Evolutionary conservation across 768 basidiomycete genomes (phyloP).

Genomic region (Termitomyces eurrhizus): DNA sequence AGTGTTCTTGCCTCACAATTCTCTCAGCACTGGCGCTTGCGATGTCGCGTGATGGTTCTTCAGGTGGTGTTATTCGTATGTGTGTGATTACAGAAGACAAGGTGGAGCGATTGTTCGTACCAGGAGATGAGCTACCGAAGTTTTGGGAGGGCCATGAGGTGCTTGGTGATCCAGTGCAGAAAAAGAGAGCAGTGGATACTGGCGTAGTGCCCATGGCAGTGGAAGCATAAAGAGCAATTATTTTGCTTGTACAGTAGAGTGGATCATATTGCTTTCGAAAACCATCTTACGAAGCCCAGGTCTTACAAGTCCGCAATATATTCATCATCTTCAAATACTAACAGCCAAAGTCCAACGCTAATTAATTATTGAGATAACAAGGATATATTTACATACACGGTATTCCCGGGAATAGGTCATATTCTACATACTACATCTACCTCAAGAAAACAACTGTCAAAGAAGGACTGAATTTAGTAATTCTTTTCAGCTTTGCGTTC

Average conservation of each 20-base stretch:
- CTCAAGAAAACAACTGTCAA: slow-evolving; percentile 23
- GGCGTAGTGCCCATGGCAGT: slow-evolving; percentile 46
- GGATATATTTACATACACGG: slow-evolving; percentile 13
- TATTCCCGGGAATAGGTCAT: slow-evolving; percentile 8
- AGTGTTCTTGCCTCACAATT: not conserved
- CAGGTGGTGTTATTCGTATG: slow-evolving; percentile 97
- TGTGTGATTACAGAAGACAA: slow-evolving; percentile 91
- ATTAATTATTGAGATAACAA: not conserved
- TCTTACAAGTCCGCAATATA: not conserved
- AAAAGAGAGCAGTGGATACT: slow-evolving; percentile 29
- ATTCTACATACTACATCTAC: slow-evolving; percentile 3
- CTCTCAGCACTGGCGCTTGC: slow-evolving; percentile 81
- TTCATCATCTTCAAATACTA: not conserved
- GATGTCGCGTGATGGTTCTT: slow-evolving; percentile 97
- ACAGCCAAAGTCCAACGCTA: not conserved
- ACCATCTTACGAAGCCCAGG: not conserved
- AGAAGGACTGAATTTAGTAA: slow-evolving; percentile 29
- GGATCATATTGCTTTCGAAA: not conserved
- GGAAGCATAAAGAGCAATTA: slow-evolving; percentile 29
- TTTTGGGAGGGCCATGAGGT: slow-evolving; percentile 90
- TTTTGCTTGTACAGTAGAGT: slow-evolving; percentile 13
- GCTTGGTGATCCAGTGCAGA: slow-evolving; percentile 33
- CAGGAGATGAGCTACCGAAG: slow-evolving; percentile 82
- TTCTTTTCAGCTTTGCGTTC: slow-evolving; percentile 81
- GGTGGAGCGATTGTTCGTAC: slow-evolving; percentile 90